Conservation (phyloP, 768 basidiomycete genomes). For the Tulasnella sp. region DNA sequence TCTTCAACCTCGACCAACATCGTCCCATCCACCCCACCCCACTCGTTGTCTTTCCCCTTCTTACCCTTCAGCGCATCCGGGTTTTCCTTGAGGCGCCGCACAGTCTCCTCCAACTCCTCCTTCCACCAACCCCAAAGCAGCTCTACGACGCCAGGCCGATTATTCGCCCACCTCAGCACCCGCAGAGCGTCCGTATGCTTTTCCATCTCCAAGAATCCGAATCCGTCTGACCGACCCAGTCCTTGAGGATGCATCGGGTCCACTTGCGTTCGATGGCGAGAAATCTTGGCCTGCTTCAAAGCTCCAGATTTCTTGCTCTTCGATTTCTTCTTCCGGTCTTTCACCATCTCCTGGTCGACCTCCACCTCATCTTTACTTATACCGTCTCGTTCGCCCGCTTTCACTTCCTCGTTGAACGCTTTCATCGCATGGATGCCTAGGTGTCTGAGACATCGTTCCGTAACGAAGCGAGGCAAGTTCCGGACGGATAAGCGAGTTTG, state of each 20-base stretch:
- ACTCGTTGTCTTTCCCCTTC: constrained; percentile 25
- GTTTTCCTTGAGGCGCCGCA: constrained; percentile 53
- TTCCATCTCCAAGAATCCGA: constrained; percentile 89
- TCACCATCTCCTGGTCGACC: constrained; percentile 33
- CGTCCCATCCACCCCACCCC: constrained; percentile 39
- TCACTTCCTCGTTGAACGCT: constrained; percentile 72
- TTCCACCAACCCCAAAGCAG: constrained; percentile 81
- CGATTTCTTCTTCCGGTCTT: constrained; percentile 21
- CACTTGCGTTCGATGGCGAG: constrained; percentile 49
- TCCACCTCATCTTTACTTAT: constrained; percentile 67
- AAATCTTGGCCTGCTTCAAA: constrained; percentile 88
- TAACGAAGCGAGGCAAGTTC: constrained; percentile 82
- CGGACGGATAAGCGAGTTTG: constrained; percentile 90
- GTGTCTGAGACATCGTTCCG: constrained; percentile 82
- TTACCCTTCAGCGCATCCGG: constrained; percentile 44
- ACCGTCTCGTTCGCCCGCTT: constrained; percentile 46
- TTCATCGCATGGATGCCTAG: constrained; percentile 74
- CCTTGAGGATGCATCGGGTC: constrained; percentile 86
- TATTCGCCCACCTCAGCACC: constrained; percentile 90
- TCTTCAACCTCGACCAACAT: constrained; percentile 37
- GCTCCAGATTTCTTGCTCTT: constrained; percentile 28
- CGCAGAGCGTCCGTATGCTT: constrained; percentile 84
- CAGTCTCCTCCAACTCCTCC: constrained; percentile 48
- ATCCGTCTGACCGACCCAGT: constrained; percentile 83
- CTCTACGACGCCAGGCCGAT: constrained; percentile 56